Base-by-base conservation (phyloP, 768 basidiomycete genomes). In the Termitomyces sp. region DNA sequence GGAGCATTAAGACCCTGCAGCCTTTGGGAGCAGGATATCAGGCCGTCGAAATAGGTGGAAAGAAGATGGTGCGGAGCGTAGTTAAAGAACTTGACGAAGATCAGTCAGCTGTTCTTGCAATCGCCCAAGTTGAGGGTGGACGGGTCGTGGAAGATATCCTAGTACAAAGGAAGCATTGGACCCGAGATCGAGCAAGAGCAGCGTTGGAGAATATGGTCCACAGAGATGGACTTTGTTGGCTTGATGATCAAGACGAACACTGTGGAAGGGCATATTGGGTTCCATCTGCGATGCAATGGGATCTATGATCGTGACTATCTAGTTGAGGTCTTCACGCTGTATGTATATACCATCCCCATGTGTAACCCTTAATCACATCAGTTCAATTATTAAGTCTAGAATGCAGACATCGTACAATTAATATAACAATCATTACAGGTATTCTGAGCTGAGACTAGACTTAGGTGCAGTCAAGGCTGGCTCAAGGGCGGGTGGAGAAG, bases 1-100 rank as follows among this genome's bases (percentile, higher is more conserved):
- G 85, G 51, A 90, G 91, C 53, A 89, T 98, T 70, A 86, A 88
- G 72, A 89, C 92, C 2, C 80, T 99, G 11, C 81, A 88, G 58
- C 93, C 94, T 0, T 81, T 98, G 3, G 88, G 89, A 11, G 87
- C 91, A n/a, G 97, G 97, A 2, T 98, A 98, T 69, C 83, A 91
- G 60, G 80, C 96, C 20, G 75, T 95, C 44, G 80, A 84, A 18
- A 76, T 94, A 35, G 86, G 82, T n/a, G 80, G 85, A 40, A 73
- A 74, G 62, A 89, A 85, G 72, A 87, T 94, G 82, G 86, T 98
- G 15, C 79, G 94, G 42, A 94, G 87, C 56, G 85, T 96, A n/a
- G 85, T 93, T 22, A 88, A 89, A 65, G 89, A 94, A 62, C 76
- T 98, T 22, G 94, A 98, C 62, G 86, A 85, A 31, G 96, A 98